Evolutionary conservation across 768 basidiomycete species (phyloP), one percentile per base, ranked within the genome.

Genomic region (Clathrus columnatus): DNA sequence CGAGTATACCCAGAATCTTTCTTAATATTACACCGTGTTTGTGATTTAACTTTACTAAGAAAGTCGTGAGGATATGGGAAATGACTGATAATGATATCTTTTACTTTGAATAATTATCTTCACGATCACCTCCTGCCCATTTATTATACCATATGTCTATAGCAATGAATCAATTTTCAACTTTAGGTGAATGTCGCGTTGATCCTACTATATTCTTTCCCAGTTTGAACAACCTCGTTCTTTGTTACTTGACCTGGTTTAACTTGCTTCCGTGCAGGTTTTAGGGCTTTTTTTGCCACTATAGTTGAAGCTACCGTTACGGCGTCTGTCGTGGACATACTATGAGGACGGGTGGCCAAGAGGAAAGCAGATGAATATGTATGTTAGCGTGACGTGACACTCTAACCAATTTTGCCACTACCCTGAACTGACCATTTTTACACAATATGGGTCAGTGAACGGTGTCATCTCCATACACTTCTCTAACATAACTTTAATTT

Each of bases 101-200:
- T 56, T 61, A 92, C 93, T 92, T 95, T 30, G 93, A 94, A 67
- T 97, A 92, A 56, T 82, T 87, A 67, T 99, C 95, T 68, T 97
- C 96, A 27, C 91, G 82, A 68, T 99, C 96, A 54, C 95, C 96
- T 52, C 96, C 96, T n/a, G 96, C 96, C 95, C 95, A 98, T 72
- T 96, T 95, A 71, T 97, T 93, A 68, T 95, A 98, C 95, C 96
- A 99, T 50, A 95, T 88, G 70, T 99, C 89, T 88, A 57, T 43
- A 28, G 53, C 10, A 50, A 60, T 61, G 60, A 29, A 26, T 55
- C 18, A 59, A 49, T 20, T 45, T 20, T 45, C 18, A 24, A 43
- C 18, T 23, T 11, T 21, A 30, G 45, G 51, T 23, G 46, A 21
- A 14, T 36, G n/a, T n/a, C 4, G 24, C 50, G 10, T 58, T 36